These are phyloP conservation scores for Ceriops decandra DNA, from an alignment of 345 rosid species.

Conservation along the genomic window DNA sequence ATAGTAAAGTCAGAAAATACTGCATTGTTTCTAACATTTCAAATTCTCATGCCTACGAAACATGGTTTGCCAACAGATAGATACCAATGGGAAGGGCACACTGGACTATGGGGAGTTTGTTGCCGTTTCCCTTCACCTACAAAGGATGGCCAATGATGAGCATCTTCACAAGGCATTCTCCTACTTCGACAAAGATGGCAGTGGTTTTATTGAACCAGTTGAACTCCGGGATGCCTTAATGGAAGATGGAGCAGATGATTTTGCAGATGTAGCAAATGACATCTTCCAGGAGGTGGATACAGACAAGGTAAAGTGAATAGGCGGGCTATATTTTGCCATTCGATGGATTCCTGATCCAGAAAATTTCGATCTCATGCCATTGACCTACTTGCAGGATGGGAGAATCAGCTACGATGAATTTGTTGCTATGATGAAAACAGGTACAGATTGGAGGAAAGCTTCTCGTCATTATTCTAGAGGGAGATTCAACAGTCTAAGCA, in stretches of 20 bases:
- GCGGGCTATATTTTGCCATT: neutral
- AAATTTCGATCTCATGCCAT: constrained; percentile 12
- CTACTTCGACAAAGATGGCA: constrained; percentile 90
- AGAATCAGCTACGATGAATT: constrained; percentile 97
- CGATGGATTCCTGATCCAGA: neutral
- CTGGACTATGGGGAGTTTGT: constrained; percentile 89
- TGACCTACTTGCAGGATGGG: constrained; percentile 61
- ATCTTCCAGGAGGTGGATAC: constrained; percentile 99
- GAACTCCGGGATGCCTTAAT: constrained; percentile 89
- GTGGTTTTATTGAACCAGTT: constrained; percentile 79
- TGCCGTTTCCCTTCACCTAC: constrained; percentile 87
- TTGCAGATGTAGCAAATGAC: constrained; percentile 88
- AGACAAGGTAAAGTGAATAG: constrained; percentile 75
- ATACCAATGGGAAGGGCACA: constrained; percentile 85
- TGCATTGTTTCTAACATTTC: neutral
- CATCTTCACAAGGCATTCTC: constrained; percentile 97
- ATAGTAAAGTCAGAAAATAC: neutral
- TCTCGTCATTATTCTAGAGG: constrained; percentile 99
- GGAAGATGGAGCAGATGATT: constrained; percentile 96
- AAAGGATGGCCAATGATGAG: constrained; percentile 92
- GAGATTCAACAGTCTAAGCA: constrained; percentile 96
- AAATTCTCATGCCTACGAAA: constrained; percentile 1
- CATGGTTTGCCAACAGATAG: constrained; percentile 56
- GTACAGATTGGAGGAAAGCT: constrained; percentile 99
- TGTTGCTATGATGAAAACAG: constrained; percentile 98